Percentiles rank a stretch among this genome's conserved stretches.
phyloP scores from a whole-genome alignment of 164 flowering plant genomes.

The Dillenia suffruticosa region DNA sequence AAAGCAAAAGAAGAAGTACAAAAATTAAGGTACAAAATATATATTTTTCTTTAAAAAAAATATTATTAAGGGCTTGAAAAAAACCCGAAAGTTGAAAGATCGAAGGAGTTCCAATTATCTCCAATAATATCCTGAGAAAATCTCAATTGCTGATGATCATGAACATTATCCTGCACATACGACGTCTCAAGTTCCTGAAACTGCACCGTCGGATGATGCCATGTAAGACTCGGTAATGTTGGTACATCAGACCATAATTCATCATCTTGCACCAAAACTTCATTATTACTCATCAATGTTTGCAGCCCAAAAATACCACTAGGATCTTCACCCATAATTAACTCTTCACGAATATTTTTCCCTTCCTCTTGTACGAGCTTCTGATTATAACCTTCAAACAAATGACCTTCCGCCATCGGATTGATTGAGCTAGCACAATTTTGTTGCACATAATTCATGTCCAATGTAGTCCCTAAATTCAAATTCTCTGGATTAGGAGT shows the following conservation, averaged over 20 bases:
- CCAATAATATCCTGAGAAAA: constrained; percentile 10
- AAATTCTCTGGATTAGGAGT: constrained; percentile 1
- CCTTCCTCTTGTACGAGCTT: not conserved
- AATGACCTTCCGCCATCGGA: not conserved
- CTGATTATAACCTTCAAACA: not conserved
- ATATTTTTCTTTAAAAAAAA: too few species aligned
- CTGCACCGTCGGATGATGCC: constrained; percentile 19
- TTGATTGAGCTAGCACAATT: not conserved
- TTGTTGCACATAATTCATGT: not conserved
- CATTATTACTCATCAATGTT: constrained; percentile 11
- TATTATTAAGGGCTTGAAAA: constrained; percentile 19
- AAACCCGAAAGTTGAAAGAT: constrained; percentile 23
- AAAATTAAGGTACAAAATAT: too few species aligned
- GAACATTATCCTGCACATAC: constrained; percentile 11
- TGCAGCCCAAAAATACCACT: constrained; percentile 11
- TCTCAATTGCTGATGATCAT: not conserved
- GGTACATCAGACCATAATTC: constrained; percentile 26
- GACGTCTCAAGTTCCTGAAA: constrained; percentile 24
- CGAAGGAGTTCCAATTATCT: constrained; percentile 36
- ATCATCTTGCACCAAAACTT: constrained; percentile 7
- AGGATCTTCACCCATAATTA: constrained; percentile 2
- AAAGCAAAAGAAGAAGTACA: too few species aligned
- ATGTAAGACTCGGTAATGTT: constrained; percentile 14
- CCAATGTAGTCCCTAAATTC: constrained; percentile 1
- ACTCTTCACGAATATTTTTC: constrained; percentile 1